These are phyloP conservation scores for Creolimax fragrantissima DNA, from an alignment of 78 protist genomes.

Conservation along the genomic window DNA sequence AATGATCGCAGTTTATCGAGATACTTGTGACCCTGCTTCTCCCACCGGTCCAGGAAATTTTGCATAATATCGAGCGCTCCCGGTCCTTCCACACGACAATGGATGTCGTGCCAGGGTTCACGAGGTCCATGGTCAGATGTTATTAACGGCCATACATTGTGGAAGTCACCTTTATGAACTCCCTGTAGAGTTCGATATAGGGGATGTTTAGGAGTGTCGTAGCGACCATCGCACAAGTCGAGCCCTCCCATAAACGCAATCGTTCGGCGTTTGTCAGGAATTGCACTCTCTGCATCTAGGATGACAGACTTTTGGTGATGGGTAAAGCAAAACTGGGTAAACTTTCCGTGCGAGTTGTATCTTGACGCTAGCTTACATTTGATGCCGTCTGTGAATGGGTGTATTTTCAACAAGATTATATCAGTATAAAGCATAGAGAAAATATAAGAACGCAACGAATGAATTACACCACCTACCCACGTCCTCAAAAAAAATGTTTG, in stretches of 20 bases:
- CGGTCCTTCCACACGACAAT: slow-evolving; percentile 32
- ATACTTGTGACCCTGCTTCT: slow-evolving; percentile 11
- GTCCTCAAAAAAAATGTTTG: background rate
- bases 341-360: background rate
- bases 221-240: background rate
- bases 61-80: slow-evolving; percentile 26
- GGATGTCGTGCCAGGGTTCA: slow-evolving; percentile 48
- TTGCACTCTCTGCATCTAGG: background rate
- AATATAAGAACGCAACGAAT: background rate
- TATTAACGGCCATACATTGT: background rate
- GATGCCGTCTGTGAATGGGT: background rate
- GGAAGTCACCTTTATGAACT: slow-evolving; percentile 23
- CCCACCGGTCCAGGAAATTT: slow-evolving; percentile 40
- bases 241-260: slow-evolving; percentile 40
- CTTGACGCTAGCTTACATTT: background rate
- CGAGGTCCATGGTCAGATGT: slow-evolving; percentile 11
- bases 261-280: slow-evolving; percentile 6
- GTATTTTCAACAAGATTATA: background rate
- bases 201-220: slow-evolving; percentile 34
- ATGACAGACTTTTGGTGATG: slow-evolving; percentile 32
- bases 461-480: background rate
- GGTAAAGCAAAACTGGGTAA: slow-evolving; percentile 7
- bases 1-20: background rate
- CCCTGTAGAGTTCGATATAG: slow-evolving; percentile 17
- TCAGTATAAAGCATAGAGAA: background rate